Evolutionary conservation across 257 asterid genomes (phyloP), one percentile per base, ranked within the genome.

Genomic region (Fraxinus cuspidata): DNA sequence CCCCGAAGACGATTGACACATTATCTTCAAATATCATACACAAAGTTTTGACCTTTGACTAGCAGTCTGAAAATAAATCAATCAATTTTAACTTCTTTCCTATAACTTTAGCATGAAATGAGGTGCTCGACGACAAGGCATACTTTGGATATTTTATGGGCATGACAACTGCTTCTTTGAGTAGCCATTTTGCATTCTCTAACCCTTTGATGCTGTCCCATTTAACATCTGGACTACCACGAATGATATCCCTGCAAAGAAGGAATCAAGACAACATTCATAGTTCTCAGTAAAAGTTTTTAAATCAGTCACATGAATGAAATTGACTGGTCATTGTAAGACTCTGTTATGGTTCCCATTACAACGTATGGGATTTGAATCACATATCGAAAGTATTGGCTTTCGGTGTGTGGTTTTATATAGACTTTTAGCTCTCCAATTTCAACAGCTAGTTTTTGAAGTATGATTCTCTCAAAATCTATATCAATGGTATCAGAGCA

Each of bases 151-250:
- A 96, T 83, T 96, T 96, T 79, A 96, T 96, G 8, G 99, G 99
- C 99, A 96, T 96, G 60, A 96, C 99, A 77, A 96, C 98, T 73
- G 98, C 98, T 88, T 96, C 99, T 88, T 96, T 96, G 53, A 96
- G 93, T 70, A 96, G 90, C 79, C 86, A 86, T 85, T 96, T 96
- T 56, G 99, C 99, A 84, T 90, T 96, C 84, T 93, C 99, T 76
- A 96, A 82, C 40, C 99, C 98, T 84, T 96, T 96, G 78, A 96
- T 88, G 86, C 86, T 85, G 73, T 92, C 98, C 99, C 97, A 96
- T 80, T 81, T 89, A 74, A 95, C 96, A 88, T 93, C 98, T 78
- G 97, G 99, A 88, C 90, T 90, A 75, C 99, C 97, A 53, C 97
- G 97, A 76, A 96, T 86, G 77, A 96, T 96, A 85, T 96, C 99